These are phyloP conservation scores for Leptodermis oblonga DNA, from an alignment of 257 asterid genomes.

Conservation along the genomic window DNA sequence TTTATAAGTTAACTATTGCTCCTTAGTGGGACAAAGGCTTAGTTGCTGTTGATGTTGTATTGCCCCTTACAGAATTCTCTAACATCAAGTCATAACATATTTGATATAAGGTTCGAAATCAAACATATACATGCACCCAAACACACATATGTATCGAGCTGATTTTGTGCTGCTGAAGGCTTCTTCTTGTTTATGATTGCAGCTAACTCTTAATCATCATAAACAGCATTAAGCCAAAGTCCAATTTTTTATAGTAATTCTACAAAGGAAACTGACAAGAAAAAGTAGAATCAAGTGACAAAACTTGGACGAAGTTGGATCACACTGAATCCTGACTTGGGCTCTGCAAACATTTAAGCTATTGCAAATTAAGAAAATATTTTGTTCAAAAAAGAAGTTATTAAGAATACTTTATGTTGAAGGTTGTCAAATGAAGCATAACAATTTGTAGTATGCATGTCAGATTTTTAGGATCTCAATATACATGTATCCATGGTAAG, in stretches of 20 bases:
- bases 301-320: not conserved
- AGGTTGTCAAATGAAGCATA: not conserved
- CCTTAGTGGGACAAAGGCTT: no score
- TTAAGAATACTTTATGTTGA: not conserved
- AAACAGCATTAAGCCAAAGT: not conserved
- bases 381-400: no score
- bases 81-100: not conserved
- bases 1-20: not conserved
- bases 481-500: not conserved
- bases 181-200: not conserved
- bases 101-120: not conserved
- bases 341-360: not conserved
- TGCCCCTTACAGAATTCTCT: not conserved
- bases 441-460: not conserved
- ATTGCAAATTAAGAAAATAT: not conserved
- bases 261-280: not conserved
- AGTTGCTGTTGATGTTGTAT: no score
- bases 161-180: not conserved
- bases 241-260: not conserved
- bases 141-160: not conserved
- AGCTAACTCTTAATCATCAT: not conserved
- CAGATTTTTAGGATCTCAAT: not conserved
- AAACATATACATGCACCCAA: not conserved
- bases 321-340: not conserved
- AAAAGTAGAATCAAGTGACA: not conserved